A percentile compares a stretch with the other conserved stretches of the same genome.
These are phyloP conservation scores for Rhododendron vialii DNA, from an alignment of 148 eudicot species.

Conservation along the genomic window DNA sequence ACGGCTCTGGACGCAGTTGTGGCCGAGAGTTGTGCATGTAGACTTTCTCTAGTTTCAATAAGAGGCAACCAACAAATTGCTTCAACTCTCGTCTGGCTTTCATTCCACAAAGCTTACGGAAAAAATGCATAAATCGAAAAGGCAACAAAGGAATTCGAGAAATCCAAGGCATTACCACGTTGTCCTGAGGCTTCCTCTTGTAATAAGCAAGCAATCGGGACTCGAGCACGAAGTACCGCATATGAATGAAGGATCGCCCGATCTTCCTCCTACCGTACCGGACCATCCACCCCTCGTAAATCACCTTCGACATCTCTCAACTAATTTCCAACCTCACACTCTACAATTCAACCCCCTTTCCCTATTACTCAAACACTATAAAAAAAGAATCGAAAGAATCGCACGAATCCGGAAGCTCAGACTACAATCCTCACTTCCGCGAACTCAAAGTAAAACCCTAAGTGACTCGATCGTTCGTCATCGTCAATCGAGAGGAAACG, in stretches of 20 bases:
- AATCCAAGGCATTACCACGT: constrained; percentile 47
- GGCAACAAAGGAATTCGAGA: constrained; percentile 6
- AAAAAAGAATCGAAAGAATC: neutral
- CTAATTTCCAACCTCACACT: neutral
- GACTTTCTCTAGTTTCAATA: neutral
- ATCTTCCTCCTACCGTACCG: constrained; percentile 92
- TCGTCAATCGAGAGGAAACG: neutral
- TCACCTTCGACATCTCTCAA: constrained; percentile 50
- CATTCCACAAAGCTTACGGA: neutral
- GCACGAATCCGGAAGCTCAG: constrained; percentile 14
- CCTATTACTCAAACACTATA: neutral
- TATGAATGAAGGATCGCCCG: constrained; percentile 91
- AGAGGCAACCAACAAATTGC: neutral
- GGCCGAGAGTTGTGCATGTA: no score
- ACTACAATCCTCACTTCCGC: constrained; percentile 11
- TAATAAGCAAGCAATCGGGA: constrained; percentile 82
- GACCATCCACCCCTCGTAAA: constrained; percentile 99
- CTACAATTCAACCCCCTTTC: constrained; percentile 10
- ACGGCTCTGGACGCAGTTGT: neutral
- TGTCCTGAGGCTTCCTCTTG: constrained; percentile 93
- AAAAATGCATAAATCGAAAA: neutral
- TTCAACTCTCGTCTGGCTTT: neutral
- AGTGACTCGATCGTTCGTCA: neutral
- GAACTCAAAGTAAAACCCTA: constrained; percentile 5
- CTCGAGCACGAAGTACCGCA: constrained; percentile 95